Evolutionary conservation across 1,284 basidiomycete genomes (phyloP).

Genomic region (Fomitopsis betulina): DNA sequence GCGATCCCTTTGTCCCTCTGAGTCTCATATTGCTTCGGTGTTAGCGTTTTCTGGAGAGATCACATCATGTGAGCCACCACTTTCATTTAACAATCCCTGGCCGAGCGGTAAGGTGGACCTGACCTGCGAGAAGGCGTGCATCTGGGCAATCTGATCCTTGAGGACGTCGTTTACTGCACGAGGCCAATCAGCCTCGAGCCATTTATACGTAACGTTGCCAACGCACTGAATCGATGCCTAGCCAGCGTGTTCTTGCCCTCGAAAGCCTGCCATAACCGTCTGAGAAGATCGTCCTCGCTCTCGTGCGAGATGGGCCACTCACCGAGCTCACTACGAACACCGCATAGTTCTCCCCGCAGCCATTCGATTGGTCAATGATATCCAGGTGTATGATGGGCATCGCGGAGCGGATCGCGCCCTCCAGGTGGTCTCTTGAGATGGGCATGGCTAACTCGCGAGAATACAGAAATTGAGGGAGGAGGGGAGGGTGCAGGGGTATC

Average conservation of each 20-base stretch:
- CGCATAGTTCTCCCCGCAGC: constrained; percentile 73
- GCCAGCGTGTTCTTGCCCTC: constrained; percentile 73
- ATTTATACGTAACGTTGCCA: not conserved
- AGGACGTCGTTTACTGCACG: constrained; percentile 66
- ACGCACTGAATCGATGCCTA: constrained; percentile 61
- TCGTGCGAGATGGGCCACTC: constrained; percentile 14
- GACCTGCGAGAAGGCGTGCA: constrained; percentile 86
- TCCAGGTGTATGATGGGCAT: constrained; percentile 62
- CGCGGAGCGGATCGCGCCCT: constrained; percentile 52
- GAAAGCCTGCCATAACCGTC: constrained; percentile 45
- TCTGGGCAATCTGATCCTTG: constrained; percentile 67
- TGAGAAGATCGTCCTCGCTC: not conserved
- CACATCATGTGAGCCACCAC: not conserved
- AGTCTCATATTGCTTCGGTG: constrained; percentile 64
- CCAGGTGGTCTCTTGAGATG: constrained; percentile 49
- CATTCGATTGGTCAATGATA: constrained; percentile 70
- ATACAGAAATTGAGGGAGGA: not conserved
- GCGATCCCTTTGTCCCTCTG: constrained; percentile 36
- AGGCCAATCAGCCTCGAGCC: not conserved
- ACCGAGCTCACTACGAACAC: constrained; percentile 75
- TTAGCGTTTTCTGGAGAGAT: constrained; percentile 61
- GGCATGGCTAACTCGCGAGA: constrained; percentile 41
- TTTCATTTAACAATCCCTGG: not conserved
- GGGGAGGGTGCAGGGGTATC: constrained; percentile 1
- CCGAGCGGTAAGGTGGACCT: constrained; percentile 6